Percentiles rank a stretch among this genome's conserved stretches.
Evolutionary conservation across 108 stramenopile genomes (phyloP).

Genomic region (Pseudonitzschia multistriata): DNA sequence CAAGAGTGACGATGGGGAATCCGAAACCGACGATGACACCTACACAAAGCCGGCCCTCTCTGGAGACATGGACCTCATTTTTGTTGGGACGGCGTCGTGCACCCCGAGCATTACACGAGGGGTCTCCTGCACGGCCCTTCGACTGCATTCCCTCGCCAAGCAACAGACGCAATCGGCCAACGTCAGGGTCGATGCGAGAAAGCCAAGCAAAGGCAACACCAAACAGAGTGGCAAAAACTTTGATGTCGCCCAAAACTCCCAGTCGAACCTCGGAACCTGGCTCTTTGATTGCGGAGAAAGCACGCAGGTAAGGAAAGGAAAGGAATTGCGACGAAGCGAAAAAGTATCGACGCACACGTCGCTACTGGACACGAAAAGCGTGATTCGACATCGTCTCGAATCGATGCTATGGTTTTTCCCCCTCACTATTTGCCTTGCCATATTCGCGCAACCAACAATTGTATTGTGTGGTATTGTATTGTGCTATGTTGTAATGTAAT

Average conservation of each 20-base stretch:
- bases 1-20: not conserved
- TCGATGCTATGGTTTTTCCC: not conserved
- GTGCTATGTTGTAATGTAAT: not conserved
- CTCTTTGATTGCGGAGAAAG: slow-evolving; percentile 96
- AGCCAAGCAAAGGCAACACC: not conserved
- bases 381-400: not conserved
- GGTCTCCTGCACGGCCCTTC: slow-evolving; percentile 84
- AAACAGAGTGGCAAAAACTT: slow-evolving; percentile 42
- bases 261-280: slow-evolving; percentile 59
- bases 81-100: slow-evolving; percentile 93
- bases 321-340: not conserved
- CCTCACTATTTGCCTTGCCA: not conserved
- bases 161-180: slow-evolving; percentile 3
- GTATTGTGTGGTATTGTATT: not conserved
- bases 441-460: not conserved
- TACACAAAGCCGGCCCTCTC: slow-evolving; percentile 25
- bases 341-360: too few species aligned
- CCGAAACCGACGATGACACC: slow-evolving; percentile 15
- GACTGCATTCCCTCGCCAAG: slow-evolving; percentile 25
- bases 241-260: not conserved
- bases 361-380: not conserved
- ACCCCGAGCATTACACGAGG: slow-evolving; percentile 83
- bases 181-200: not conserved
- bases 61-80: slow-evolving; percentile 83
- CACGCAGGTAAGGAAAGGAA: slow-evolving; percentile 65